phyloP scores from a whole-genome alignment of 176 grass and related monocot species.

The Stipa capillata region DNA sequence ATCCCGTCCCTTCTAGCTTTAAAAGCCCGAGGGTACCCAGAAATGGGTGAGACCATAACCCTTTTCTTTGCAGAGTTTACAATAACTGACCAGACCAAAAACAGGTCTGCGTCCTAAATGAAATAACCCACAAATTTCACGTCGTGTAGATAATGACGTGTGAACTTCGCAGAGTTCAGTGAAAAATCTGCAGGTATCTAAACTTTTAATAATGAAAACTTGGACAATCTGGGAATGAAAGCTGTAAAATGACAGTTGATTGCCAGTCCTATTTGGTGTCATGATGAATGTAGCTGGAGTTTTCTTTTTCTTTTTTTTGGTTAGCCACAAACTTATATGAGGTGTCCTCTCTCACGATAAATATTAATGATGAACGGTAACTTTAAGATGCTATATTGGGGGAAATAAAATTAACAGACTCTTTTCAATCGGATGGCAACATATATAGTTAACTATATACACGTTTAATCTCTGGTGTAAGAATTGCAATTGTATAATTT shows the following conservation, averaged over 20 bases:
- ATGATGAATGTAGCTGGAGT: background rate
- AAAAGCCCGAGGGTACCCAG: background rate
- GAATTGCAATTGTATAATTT: background rate
- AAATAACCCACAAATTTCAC: background rate
- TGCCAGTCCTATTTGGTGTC: background rate
- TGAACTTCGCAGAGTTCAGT: background rate
- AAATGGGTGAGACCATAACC: background rate
- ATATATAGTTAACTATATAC: background rate
- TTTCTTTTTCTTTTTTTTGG: background rate
- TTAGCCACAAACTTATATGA: background rate
- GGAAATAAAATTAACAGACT: background rate
- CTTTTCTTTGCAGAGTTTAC: background rate
- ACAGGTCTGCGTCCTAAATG: background rate
- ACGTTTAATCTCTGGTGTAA: background rate
- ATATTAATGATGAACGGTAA: background rate
- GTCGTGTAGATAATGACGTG: background rate
- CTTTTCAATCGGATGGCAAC: background rate
- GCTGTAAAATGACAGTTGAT: background rate
- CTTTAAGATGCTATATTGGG: background rate
- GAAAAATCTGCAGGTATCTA: background rate
- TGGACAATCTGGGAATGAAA: background rate
- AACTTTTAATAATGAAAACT: background rate
- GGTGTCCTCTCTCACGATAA: background rate
- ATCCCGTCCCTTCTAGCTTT: background rate
- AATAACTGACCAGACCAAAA: background rate